These are phyloP conservation scores for Ceratobasidium sp. DNA, from an alignment of 1,284 basidiomycete genomes.

Conservation along the genomic window DNA sequence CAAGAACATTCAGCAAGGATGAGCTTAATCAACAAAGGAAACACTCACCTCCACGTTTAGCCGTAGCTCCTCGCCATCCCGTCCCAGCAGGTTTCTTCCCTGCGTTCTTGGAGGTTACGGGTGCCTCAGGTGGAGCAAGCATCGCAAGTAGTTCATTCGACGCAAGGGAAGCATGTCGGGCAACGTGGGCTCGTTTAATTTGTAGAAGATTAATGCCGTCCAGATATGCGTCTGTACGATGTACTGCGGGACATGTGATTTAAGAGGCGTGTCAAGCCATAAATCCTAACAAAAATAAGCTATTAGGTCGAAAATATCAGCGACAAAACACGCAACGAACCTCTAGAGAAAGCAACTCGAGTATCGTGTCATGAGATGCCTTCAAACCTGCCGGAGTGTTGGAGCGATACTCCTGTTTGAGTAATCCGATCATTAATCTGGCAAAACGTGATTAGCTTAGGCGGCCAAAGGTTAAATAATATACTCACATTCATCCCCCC, in stretches of 20 bases:
- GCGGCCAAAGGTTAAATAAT: neutral
- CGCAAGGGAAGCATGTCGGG: slow-evolving; percentile 16
- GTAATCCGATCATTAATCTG: slow-evolving; percentile 43
- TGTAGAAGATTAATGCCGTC: slow-evolving; percentile 51
- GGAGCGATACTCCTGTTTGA: slow-evolving; percentile 44
- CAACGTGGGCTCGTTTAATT: slow-evolving; percentile 14
- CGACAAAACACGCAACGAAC: neutral
- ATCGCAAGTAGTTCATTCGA: slow-evolving; percentile 45
- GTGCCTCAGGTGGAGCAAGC: too few species aligned
- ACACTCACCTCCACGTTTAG: slow-evolving; percentile 44
- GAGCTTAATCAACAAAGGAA: neutral
- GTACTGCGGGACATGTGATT: slow-evolving; percentile 48
- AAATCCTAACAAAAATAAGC: slow-evolving; percentile 38
- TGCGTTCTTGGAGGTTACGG: too few species aligned
- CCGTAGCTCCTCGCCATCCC: too few species aligned
- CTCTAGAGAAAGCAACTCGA: slow-evolving; percentile 35
- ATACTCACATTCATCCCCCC: slow-evolving; percentile 45
- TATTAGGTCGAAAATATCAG: neutral
- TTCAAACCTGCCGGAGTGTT: slow-evolving; percentile 13
- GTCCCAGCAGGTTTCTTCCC: too few species aligned
- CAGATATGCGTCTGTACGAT: slow-evolving; percentile 52
- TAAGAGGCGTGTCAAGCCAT: slow-evolving; percentile 47
- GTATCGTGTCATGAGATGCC: slow-evolving; percentile 13
- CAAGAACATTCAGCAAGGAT: slow-evolving; percentile 8
- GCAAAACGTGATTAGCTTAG: neutral